These are phyloP conservation scores for Aquilaria agallochum DNA, from an alignment of 441 rosid species.

Conservation along the genomic window DNA sequence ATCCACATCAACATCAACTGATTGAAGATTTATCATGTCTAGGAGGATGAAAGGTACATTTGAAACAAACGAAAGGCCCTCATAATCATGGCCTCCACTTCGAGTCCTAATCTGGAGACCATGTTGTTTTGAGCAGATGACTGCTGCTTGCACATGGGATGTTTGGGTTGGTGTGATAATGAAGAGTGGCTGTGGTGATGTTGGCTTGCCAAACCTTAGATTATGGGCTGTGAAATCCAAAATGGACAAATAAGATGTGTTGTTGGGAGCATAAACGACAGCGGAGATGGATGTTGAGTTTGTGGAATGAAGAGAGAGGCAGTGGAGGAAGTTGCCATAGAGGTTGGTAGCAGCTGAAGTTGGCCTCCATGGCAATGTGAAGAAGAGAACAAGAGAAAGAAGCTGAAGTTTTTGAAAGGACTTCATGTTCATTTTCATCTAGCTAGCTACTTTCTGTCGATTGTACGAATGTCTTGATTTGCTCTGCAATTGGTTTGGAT, in stretches of 20 bases:
- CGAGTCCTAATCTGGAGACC: slow-evolving; percentile 36
- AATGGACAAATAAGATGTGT: slow-evolving; percentile 18
- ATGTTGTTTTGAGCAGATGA: slow-evolving; percentile 26
- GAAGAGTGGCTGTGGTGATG: slow-evolving; percentile 29
- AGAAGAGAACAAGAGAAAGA: background rate
- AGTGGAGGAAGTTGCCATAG: background rate
- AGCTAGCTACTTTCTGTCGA: too few relatives aligned
- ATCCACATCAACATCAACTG: slow-evolving; percentile 23
- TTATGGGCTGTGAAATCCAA: background rate
- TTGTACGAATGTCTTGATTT: too few relatives aligned
- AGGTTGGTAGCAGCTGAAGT: background rate
- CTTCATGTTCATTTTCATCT: too few relatives aligned
- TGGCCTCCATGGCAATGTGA: background rate
- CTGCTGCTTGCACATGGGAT: slow-evolving; percentile 36
- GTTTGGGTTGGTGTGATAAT: slow-evolving; percentile 37
- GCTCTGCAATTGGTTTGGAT: too few relatives aligned
- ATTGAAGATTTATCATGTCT: slow-evolving; percentile 40
- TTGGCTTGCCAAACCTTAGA: background rate
- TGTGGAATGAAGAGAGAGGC: slow-evolving; percentile 2
- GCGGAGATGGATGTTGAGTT: slow-evolving; percentile 13
- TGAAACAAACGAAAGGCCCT: slow-evolving; percentile 49
- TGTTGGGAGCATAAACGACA: slow-evolving; percentile 6
- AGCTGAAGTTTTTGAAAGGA: too few relatives aligned
- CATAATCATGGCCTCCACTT: slow-evolving; percentile 60
- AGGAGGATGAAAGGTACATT: slow-evolving; percentile 33